Evolutionary conservation across 202 grass and related monocot genomes (phyloP).

Genomic region (Saccharum hybrid): DNA sequence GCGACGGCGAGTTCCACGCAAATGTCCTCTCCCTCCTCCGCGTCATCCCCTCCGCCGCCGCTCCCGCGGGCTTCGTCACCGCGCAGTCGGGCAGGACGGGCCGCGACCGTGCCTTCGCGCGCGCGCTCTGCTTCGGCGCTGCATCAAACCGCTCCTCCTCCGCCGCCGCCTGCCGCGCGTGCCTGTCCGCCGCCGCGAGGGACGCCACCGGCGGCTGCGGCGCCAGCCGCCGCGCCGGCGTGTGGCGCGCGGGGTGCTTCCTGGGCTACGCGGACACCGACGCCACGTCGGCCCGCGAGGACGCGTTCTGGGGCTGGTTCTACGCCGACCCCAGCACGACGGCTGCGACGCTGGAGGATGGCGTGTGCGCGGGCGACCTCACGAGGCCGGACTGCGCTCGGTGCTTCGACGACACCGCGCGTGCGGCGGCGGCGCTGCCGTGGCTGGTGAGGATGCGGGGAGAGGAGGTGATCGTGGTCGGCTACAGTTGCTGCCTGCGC

Average conservation of each 20-base stretch:
- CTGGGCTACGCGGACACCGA: not conserved
- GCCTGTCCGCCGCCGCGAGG: not conserved
- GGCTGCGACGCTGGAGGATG: too few species aligned
- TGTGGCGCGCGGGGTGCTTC: not conserved
- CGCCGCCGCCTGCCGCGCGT: not conserved
- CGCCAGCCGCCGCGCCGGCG: not conserved
- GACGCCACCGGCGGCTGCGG: not conserved
- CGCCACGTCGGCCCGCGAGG: not conserved
- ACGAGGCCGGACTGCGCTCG: conserved; percentile 14
- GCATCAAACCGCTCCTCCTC: not conserved
- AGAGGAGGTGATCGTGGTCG: conserved; percentile 21
- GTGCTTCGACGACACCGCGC: not conserved
- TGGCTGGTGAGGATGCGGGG: not conserved
- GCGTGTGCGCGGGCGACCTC: not conserved
- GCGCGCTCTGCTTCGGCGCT: not conserved
- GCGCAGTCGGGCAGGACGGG: not conserved
- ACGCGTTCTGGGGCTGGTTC: not conserved
- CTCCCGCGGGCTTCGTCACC: not conserved
- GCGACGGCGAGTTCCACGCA: not conserved
- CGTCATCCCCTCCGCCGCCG: not conserved
- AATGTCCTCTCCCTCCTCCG: not conserved
- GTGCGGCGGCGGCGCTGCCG: not conserved
- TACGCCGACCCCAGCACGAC: not conserved
- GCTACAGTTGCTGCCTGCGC: conserved; percentile 29
- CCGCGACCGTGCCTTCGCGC: not conserved